Evolutionary conservation across 83 land plant genomes (phyloP), one percentile per base, ranked within the genome.

Genomic region (Picea engelmannii): DNA sequence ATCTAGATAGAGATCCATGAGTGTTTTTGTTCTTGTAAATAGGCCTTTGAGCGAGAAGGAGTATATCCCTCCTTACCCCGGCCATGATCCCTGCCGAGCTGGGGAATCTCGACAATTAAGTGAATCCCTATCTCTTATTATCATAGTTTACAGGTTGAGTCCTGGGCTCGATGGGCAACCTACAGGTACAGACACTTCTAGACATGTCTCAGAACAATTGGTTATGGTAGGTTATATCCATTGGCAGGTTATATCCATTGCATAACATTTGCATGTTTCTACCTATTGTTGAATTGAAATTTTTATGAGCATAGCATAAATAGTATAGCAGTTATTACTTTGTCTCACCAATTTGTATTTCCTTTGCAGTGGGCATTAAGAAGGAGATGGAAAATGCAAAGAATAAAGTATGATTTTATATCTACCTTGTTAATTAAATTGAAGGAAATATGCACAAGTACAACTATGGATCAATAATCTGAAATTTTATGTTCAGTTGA

Each of bases 151-250:
- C 78, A 47, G 93, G 92, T 67, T 35, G 63, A 17, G 76, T 91
- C 20, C 92, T 90, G 24, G 78, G 84, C 0, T 82, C 84, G 16
- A 68, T 91, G 63, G 78, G 71, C 31, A 85, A 66, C n/a, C 83
- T 91, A 60, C 20, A 23, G 35, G 66, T 25, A 16, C 81, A 87
- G 49, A 74, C 2, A 60, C 21, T 90, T 11, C 81, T 92, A 42
- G 94, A 92, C 68, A 82, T 92, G 58, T 67, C 84, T 38, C 85
- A 86, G 13, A 92, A 92, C 79, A 42, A 78, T 27, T 20, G n/a
- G n/a, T n/a, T n/a, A n/a, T n/a, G n/a, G n/a, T n/a, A n/a, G n/a
- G n/a, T n/a, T n/a, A n/a, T n/a, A n/a, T n/a, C n/a, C n/a, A n/a
- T n/a, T 52, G 58, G 58, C 2, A 55, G 58, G 58, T 3, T 55